Base-by-base conservation (phyloP, 1,139 yeast species). In the Entelexis paramagnoliae region DNA sequence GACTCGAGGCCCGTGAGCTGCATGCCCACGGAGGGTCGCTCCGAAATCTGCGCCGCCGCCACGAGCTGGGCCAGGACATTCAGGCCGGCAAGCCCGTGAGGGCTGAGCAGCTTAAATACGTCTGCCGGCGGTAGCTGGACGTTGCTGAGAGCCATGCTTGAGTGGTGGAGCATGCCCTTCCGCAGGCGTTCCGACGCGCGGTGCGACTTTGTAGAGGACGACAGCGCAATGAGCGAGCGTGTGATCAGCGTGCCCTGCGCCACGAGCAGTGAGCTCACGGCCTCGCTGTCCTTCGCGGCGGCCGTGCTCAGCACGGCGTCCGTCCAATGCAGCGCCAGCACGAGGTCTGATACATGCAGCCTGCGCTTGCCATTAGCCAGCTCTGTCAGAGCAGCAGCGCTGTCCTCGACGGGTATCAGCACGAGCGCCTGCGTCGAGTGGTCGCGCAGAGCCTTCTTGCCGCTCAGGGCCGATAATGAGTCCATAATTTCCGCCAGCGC, bases 311-410 rank as follows among this genome's bases (percentile, higher is more conserved):
- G 4, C 5, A 38, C 44, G 4, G 48, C 46, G 24, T 55, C 36
- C 2, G 50, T 43, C 58, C 58, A 55, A 6, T 51, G 45, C 34
- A 55, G 49, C 5, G 45, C 50, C 19, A 55, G 52, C 13, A 57
- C 58, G 20, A 44, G 24, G 24, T 55, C 58, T 1, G 58, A 36
- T 9, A 51, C 53, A 22, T 54, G 50, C 28, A 47, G 11, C 16
- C 39, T 34, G 13, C 20, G 38, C 30, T 34, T 44, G 8, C 19
- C 13, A 1, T 14, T 6, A 1, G 53, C 50, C 3, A 49, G 38
- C 2, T 30, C 30, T 9, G 20, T n/a, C 1, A 55, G 44, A 4
- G 35, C 40, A 11, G 30, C 28, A 2, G 41, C 46, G 8, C 41
- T 40, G 8, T 22, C 16, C n/a, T 44, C 43, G 7, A 22, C 11